These are phyloP conservation scores for Golubevia sp. DNA, from an alignment of 1,284 basidiomycete genomes.

Conservation along the genomic window DNA sequence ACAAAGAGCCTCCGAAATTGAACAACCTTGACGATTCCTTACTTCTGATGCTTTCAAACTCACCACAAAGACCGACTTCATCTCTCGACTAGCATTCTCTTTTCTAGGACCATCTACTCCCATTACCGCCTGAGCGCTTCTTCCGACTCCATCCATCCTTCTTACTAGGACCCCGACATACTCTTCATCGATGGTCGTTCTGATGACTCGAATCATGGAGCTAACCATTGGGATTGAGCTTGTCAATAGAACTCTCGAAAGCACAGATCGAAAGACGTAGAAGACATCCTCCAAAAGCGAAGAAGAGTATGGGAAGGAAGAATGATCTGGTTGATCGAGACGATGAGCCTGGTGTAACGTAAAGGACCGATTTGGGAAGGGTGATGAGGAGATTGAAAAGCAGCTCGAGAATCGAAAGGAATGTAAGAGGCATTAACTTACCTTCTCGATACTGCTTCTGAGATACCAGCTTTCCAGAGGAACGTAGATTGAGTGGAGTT, in stretches of 20 bases:
- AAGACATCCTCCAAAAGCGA: constrained; percentile 58
- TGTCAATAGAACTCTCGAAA: constrained; percentile 43
- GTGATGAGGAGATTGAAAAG: constrained; percentile 7
- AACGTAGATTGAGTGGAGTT: constrained; percentile 77
- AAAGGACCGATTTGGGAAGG: constrained; percentile 61
- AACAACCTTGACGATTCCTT: not conserved
- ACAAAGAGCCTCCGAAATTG: no score
- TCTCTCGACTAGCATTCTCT: constrained; percentile 51
- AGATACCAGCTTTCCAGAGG: constrained; percentile 92
- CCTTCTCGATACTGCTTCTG: constrained; percentile 85
- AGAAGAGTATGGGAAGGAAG: constrained; percentile 28
- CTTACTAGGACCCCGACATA: constrained; percentile 49
- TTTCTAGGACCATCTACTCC: constrained; percentile 54
- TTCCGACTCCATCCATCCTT: constrained; percentile 48
- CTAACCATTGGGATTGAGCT: constrained; percentile 21
- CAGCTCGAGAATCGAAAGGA: constrained; percentile 4
- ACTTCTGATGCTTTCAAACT: not conserved
- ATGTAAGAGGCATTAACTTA: constrained; percentile 62
- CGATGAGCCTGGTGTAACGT: constrained; percentile 63
- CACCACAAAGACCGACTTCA: constrained; percentile 42
- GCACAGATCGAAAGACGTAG: constrained; percentile 48
- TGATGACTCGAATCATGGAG: constrained; percentile 21
- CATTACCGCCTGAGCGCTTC: constrained; percentile 34
- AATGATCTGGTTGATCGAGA: constrained; percentile 70
- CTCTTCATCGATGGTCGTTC: constrained; percentile 40